Conservation (phyloP, 768 basidiomycete genomes). For the Trametes villosa region DNA sequence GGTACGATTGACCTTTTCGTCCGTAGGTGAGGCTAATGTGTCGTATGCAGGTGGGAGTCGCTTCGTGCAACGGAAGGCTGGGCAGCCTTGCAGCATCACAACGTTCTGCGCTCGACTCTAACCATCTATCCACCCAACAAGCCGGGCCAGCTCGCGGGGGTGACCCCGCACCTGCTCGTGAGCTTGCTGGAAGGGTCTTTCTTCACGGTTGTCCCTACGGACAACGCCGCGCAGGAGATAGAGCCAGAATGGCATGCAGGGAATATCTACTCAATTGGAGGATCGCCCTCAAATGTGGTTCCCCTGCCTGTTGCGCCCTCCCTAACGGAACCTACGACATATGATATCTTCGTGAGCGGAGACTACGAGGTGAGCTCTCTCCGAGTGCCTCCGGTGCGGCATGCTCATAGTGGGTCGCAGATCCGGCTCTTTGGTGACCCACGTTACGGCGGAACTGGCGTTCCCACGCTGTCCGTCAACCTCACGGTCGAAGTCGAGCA, state of each 20-base stretch:
- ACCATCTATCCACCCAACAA: conserved; percentile 54
- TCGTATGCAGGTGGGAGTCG: conserved; percentile 62
- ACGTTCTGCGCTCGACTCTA: conserved; percentile 66
- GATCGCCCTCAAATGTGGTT: conserved; percentile 52
- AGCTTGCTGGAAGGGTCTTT: conserved; percentile 75
- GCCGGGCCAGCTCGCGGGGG: neutral
- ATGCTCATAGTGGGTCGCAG: conserved; percentile 39
- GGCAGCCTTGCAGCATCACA: conserved; percentile 84
- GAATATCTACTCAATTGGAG: conserved; percentile 78
- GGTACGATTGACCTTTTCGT: conserved; percentile 38
- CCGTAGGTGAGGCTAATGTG: neutral
- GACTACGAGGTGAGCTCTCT: conserved; percentile 72
- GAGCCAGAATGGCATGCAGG: conserved; percentile 75
- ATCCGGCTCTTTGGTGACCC: conserved; percentile 88
- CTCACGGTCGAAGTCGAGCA: conserved; percentile 51
- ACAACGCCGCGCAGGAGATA: conserved; percentile 1
- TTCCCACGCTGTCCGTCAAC: conserved; percentile 61
- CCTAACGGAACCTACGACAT: conserved; percentile 48
- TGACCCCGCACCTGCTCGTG: conserved; percentile 55
- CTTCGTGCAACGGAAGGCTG: conserved; percentile 83
- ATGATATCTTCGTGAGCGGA: conserved; percentile 75
- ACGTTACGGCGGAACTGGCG: conserved; percentile 35
- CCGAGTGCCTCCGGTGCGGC: neutral
- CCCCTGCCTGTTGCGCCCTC: conserved; percentile 54
- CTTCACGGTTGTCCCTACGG: conserved; percentile 64